These are phyloP conservation scores for Stentor roeselii DNA, from an alignment of 73 alveolate genomes.

Conservation along the genomic window DNA sequence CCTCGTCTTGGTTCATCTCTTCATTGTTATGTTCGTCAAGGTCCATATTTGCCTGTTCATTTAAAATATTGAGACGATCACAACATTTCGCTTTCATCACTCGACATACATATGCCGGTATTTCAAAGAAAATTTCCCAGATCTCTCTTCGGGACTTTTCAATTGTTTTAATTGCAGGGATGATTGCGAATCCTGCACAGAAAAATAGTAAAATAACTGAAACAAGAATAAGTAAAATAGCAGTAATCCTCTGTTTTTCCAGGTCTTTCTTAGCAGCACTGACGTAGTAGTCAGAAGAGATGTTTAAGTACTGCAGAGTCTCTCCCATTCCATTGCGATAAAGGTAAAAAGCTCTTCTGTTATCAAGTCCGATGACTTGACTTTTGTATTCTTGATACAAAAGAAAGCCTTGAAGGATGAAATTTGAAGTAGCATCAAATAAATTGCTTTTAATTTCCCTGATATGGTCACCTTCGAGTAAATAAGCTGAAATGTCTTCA, in stretches of 20 bases:
- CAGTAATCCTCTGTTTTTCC: neutral
- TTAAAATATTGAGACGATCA: neutral
- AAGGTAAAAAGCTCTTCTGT: constrained; percentile 16
- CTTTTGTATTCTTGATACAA: constrained; percentile 1
- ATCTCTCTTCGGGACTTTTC: neutral
- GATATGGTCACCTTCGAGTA: neutral
- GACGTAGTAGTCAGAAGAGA: neutral
- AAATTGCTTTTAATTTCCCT: constrained; percentile 17
- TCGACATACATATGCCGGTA: neutral
- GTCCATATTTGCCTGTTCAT: neutral
- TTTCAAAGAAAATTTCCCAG: constrained; percentile 9
- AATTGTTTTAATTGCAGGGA: neutral
- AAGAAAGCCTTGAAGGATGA: constrained; percentile 16
- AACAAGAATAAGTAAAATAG: neutral
- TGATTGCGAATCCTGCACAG: constrained; percentile 1
- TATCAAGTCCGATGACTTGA: neutral
- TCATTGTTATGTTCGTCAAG: neutral
- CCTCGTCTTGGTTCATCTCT: neutral
- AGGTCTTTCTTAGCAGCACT: neutral
- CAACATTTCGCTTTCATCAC: neutral
- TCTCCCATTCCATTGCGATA: constrained; percentile 6
- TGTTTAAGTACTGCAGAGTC: neutral
- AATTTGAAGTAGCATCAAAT: constrained; percentile 20
- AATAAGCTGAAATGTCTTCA: neutral
- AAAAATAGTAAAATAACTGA: neutral